These are phyloP conservation scores for Trichosporon ovoides DNA, from an alignment of 1,284 basidiomycete species.

Conservation along the genomic window DNA sequence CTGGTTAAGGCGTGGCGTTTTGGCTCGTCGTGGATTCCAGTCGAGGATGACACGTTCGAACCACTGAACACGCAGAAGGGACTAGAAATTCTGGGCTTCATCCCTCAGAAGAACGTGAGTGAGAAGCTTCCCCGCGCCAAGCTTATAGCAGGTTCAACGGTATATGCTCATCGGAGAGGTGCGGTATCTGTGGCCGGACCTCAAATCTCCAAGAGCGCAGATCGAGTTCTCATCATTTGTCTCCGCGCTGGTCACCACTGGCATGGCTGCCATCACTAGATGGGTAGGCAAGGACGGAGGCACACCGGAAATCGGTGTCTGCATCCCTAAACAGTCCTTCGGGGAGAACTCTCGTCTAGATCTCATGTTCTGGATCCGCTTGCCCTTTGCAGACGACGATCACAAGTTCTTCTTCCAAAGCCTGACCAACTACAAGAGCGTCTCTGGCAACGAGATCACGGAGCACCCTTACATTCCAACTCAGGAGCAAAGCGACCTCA, in stretches of 20 bases:
- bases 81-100: constrained; percentile 82
- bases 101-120: constrained; percentile 60
- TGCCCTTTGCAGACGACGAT: constrained; percentile 92
- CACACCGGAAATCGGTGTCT: constrained; percentile 80
- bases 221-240: constrained; percentile 82
- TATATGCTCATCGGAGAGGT: constrained; percentile 81
- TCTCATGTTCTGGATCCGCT: constrained; percentile 74
- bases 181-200: constrained; percentile 78
- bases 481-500: constrained; percentile 65
- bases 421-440: constrained; percentile 67
- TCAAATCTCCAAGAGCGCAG: constrained; percentile 63
- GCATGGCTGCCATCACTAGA: constrained; percentile 69
- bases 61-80: constrained; percentile 68
- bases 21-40: constrained; percentile 79
- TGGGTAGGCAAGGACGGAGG: constrained; percentile 67
- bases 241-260: constrained; percentile 66
- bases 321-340: constrained; percentile 54
- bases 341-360: constrained; percentile 61
- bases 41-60: constrained; percentile 70
- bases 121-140: not conserved
- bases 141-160: constrained; percentile 61
- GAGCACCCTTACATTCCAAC: constrained; percentile 82
- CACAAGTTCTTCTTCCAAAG: constrained; percentile 81
- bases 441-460: constrained; percentile 65
- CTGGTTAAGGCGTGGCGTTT: constrained; percentile 76